Base-by-base conservation (phyloP, 2,329 filamentous ascomycete species). In the Apiospora aurea region DNA sequence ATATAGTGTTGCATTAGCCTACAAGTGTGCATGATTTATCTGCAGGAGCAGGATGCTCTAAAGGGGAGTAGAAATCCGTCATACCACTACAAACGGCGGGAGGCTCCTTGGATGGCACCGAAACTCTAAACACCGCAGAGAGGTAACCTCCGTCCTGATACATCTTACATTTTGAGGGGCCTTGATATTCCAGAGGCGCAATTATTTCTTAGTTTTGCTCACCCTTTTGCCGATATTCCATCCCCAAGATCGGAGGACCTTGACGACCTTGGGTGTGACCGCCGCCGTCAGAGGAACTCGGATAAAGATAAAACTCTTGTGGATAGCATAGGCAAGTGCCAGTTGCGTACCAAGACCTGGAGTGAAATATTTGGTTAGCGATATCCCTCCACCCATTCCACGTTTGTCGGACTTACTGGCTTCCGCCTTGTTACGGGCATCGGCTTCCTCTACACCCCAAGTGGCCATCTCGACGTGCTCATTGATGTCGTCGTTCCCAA, bases 221-320 rank as follows among this genome's bases (percentile, higher is more conserved):
- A 76, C 77, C 77, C 90, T 87, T 86, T 94, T 97, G 69, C 96
- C 96, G 79, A 99, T 96, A 80, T 98, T 91, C 92, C 94, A 98
- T 6, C 96, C 96, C 94, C 96, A 97, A 16, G 90, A 88, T 75
- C 96, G 87, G 41, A 99, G 85, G 16, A 91, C 89, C 83, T 94
- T 97, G 78, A 98, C 96, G n/a, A 98, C 92, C 83, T 97, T 98
- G 1, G 96, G 96, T 11, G 94, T 95, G 46, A 98, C 87, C 2
- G 95, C 96, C 16, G 94, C 95, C 0, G 96, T 96, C 75, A 98
- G 84, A 11, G 96, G 96, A 13, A 99, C 94, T n/a, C 96, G 90
- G 75, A 98, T 82, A 82, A 99, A 97, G 78, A 99, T 98, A 82
- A 98, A 94, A 77, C 93, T 97, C 85, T 99, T 99, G 87, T 99